Base-by-base conservation (phyloP, 2,329 filamentous ascomycete species). In the Neoscytalidium dimidiatum region DNA sequence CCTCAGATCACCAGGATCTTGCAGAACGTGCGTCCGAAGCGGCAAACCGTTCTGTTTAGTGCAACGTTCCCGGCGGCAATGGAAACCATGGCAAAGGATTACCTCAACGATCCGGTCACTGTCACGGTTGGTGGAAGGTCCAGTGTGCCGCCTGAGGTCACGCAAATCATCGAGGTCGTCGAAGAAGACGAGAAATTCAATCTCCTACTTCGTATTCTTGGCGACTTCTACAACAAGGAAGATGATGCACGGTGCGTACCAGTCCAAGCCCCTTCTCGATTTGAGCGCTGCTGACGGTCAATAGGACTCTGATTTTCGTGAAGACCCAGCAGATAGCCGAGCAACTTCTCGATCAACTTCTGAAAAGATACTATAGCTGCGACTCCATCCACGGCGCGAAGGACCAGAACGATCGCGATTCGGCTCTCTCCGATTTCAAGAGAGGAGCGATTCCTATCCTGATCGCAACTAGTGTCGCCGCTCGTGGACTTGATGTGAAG, bases 1-100 rank as follows among this genome's bases (percentile, higher is more conserved):
- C 94, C 95, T 2, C 95, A 99, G 77, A 94, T 99, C 62, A 95
- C 95, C 88, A 97, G 96, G 78, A 95, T 99, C 66, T 89, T 98
- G 74, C 88, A 88, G 69, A 97, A 95, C 72, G 91, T 97, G 75
- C 90, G 95, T 53, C 94, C 95, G 0, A 92, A 97, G 75, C 89
- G 92, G 58, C 95, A 99, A 75, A 97, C 93, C 0, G 93, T 98
- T 60, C 84, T 98, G 26, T 99, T 98, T 77, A 98, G 95, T 0
- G 95, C 95, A 3, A 99, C 95, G 0, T 97, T 98, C 83, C 95
- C 95, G 21, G 88, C 91, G 52, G 94, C 94, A 68, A 96, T 99
- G 84, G 92, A 97, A 75, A 89, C 91, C 0, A 79, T 98, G 56
- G 95, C 93, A 23, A 91, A 94, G 67, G 97, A 98, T 77, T 91